Conservation (phyloP, 139 green algal species). For the Bryopsis sp. region DNA sequence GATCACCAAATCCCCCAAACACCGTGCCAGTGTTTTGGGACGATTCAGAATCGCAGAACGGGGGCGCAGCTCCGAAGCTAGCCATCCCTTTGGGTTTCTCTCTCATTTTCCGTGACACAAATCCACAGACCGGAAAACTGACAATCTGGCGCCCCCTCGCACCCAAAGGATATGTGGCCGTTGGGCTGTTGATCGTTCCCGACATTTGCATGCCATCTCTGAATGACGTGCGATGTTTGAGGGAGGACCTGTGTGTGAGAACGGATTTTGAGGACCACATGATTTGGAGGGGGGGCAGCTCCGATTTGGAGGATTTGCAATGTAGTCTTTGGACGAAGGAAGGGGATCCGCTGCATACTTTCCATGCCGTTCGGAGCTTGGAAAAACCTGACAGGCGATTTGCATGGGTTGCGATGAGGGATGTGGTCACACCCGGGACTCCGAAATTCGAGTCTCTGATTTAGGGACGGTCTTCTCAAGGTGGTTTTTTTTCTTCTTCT, state of each 20-base stretch:
- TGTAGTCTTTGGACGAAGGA: too few species aligned
- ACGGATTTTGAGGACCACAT: too few species aligned
- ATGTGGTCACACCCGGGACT: too few species aligned
- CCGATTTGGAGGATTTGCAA: too few species aligned
- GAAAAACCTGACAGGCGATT: too few species aligned
- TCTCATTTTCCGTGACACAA: constrained; percentile 66
- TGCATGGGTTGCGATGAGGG: too few species aligned
- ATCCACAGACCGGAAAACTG: constrained; percentile 24
- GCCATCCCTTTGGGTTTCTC: constrained; percentile 40
- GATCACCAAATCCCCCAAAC: not conserved
- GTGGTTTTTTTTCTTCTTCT: too few species aligned
- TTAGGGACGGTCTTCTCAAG: too few species aligned
- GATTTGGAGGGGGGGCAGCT: too few species aligned
- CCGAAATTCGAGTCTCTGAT: too few species aligned
- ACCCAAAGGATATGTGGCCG: constrained; percentile 41
- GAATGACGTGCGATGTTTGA: constrained; percentile 46
- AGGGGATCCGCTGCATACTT: too few species aligned
- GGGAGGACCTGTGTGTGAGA: constrained; percentile 57
- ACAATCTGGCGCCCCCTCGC: constrained; percentile 71
- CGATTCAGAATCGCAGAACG: constrained; percentile 18
- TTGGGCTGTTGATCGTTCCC: constrained; percentile 62
- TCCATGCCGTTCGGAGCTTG: too few species aligned
- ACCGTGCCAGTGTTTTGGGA: constrained; percentile 21
- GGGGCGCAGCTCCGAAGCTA: constrained; percentile 22
- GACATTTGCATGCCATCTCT: constrained; percentile 47